Evolutionary conservation across 306 rosid genomes (phyloP).

Genomic region (Purshia tridentata): DNA sequence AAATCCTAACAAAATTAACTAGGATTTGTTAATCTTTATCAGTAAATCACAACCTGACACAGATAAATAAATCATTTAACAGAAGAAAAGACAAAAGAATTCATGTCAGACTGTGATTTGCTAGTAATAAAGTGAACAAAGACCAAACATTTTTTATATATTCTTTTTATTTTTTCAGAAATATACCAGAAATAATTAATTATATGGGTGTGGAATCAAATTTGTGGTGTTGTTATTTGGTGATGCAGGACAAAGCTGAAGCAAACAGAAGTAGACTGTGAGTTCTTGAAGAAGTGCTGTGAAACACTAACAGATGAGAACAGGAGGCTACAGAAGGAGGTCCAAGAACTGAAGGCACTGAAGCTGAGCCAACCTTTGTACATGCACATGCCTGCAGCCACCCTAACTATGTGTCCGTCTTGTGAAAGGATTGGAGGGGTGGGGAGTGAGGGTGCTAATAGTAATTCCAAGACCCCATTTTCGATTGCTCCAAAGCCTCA

Average conservation of each 20-base stretch:
- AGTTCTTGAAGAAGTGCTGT: conserved; percentile 86
- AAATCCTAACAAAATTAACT: too few relatives aligned
- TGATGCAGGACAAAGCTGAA: conserved; percentile 81
- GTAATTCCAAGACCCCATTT: conserved; percentile 53
- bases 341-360: conserved; percentile 77
- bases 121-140: too few relatives aligned
- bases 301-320: conserved; percentile 90
- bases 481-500: conserved; percentile 63
- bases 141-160: too few relatives aligned
- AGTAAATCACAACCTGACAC: too few relatives aligned
- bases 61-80: too few relatives aligned
- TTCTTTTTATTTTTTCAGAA: not conserved
- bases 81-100: not conserved
- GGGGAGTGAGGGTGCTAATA: conserved; percentile 32
- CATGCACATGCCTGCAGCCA: conserved; percentile 92
- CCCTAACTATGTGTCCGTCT: conserved; percentile 83
- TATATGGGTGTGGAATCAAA: not conserved
- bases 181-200: not conserved
- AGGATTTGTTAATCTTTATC: too few relatives aligned
- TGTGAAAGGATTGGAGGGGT: conserved; percentile 66
- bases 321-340: conserved; percentile 71
- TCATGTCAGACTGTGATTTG: not conserved
- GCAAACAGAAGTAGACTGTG: conserved; percentile 95
- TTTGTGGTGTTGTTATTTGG: not conserved
- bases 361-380: conserved; percentile 62